These are phyloP conservation scores for Bipolaris cookei DNA, from an alignment of 2,329 filamentous ascomycete species.

Conservation along the genomic window DNA sequence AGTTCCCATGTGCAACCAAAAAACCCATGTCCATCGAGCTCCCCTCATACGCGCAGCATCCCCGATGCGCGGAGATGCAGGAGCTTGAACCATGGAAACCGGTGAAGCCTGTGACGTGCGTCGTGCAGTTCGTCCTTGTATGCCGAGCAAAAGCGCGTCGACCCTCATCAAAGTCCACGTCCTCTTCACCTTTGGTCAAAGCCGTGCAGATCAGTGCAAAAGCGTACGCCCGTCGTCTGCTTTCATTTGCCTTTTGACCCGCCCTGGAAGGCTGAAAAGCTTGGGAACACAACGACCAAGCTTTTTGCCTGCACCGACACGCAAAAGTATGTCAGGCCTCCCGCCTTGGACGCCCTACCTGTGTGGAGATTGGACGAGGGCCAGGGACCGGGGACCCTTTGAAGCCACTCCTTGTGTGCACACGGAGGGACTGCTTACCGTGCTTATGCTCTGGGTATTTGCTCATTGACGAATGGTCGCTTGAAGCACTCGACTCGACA, in stretches of 20 bases:
- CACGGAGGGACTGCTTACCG: conserved; percentile 44
- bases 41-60: conserved; percentile 3
- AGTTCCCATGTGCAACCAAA: conserved; percentile 19
- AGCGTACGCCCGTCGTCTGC: conserved; percentile 12
- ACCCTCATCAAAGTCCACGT: conserved; percentile 18
- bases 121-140: conserved; percentile 17
- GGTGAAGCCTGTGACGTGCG: conserved; percentile 25
- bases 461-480: conserved; percentile 32
- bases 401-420: conserved; percentile 26
- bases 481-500: conserved; percentile 10
- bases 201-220: conserved; percentile 10
- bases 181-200: conserved; percentile 6
- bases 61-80: conserved; percentile 17
- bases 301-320: conserved; percentile 31
- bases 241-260: conserved; percentile 20
- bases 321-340: conserved; percentile 33
- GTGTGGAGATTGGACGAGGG: conserved; percentile 45
- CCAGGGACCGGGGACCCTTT: conserved; percentile 30
- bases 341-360: conserved; percentile 24
- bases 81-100: conserved; percentile 19
- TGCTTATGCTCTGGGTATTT: conserved; percentile 42
- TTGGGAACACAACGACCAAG: conserved; percentile 43
- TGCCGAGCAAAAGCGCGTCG: conserved; percentile 15
- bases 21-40: conserved; percentile 10
- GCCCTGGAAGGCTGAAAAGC: conserved; percentile 31